Evolutionary conservation across 1,284 basidiomycete species (phyloP), one percentile per base, ranked within the genome.

Genomic region (Sphagnurus paluster): DNA sequence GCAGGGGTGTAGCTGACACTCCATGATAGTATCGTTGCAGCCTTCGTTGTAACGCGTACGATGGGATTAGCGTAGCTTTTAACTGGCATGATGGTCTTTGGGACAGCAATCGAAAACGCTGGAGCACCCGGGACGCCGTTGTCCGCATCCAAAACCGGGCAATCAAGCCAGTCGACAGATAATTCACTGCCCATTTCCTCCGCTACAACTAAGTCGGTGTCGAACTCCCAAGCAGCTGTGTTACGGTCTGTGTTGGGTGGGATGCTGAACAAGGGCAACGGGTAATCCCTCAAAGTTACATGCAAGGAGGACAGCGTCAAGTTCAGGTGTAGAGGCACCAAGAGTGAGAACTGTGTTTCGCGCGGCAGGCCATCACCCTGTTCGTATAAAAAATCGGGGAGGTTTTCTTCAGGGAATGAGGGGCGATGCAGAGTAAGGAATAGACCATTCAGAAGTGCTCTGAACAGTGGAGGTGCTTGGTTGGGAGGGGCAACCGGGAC

Each of bases 1-100:
- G 87, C 86, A 11, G 94, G 85, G 48, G 84, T 80, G 55, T 95
- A 90, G 51, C 93, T 96, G 44, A 93, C 82, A 23, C 92, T 91
- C 95, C 95, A 98, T 4, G 87, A 82, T 46, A 98, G 78, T 42
- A 85, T 80, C 1, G 92, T 91, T 4, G 87, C 77, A 24, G 74
- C 76, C 8, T 77, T 71, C 0, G 88, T 82, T 17, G 74, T 70
- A 24, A 96, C 77, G 17, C 77, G 75, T 55, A 98, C 75, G 21
- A 71, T 69, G 3, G 94, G 89, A 34, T 80, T 77, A 2, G 92
- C 91, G 62, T 96, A 98, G 17, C 86, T 90, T 68, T 98, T 98
- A 58, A 95, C 87, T 0, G 95, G 90, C 90, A 96, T 96, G 47
- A 94, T 87, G 0, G 93, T 94, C 65, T 96, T 98, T 0, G 93